Base-by-base conservation (phyloP, 495 filamentous ascomycete genomes). In the Podospora pseudocomata region DNA sequence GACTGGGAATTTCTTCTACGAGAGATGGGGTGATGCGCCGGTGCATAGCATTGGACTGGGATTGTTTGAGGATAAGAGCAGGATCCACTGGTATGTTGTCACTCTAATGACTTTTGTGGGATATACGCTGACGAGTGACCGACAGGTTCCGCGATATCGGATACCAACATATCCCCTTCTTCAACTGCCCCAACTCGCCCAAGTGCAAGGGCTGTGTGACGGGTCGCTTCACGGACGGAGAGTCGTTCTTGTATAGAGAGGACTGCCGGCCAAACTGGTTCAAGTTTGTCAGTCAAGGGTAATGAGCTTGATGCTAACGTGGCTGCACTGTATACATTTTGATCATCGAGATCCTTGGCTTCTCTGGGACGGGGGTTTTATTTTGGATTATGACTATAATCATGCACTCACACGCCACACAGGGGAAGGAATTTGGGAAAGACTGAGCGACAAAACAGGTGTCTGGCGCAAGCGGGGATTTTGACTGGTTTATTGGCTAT, bases 191-290 rank as follows among this genome's bases (percentile, higher is more conserved):
- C 65, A 97, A 95, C 79, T 94, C 91, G 20, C 92, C 92, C 34
- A 97, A 98, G 78, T 99, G 96, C 76, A 89, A 86, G 67, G 93
- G 93, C 70, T 99, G 96, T 76, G 84, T 87, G 15, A 87, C 92
- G 0, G 96, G 94, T 54, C 84, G 89, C 39, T 91, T 97, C 72
- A 97, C 91, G 59, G 92, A 95, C 70, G 96, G 96, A 71, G 93
- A 92, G 70, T 78, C 85, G 32, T 96, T 85, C 79, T 81, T 99
- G 27, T 84, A 91, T 70, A 90, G 90, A 76, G 96, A 99, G 75
- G 96, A 99, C 79, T 99, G 96, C 80, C 85, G 96, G 64, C 92
- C 94, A 32, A 93, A 92, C 76, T 99, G 96, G 89, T 99, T 99
- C 83, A 93, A 97, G 80, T 92, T 89, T 77, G 92, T 90, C 28